Conservation (phyloP, 2,329 filamentous ascomycete genomes). For the Cladosporium halotolerans region DNA sequence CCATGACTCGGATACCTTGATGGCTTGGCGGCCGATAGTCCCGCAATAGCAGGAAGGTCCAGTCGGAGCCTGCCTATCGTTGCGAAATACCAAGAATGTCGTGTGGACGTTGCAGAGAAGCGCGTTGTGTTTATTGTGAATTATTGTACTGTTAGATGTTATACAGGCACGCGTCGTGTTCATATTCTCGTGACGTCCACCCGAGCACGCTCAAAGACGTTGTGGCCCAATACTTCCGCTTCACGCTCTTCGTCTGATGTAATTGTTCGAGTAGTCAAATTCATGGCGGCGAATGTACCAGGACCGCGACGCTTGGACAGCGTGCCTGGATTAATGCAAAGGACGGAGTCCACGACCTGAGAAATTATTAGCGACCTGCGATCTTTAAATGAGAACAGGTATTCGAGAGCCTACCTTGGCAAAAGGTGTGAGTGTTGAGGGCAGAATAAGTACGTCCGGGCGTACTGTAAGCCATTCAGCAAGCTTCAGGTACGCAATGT, state of each 20-base stretch:
- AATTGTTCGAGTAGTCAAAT: slow-evolving; percentile 59
- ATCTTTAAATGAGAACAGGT: neutral
- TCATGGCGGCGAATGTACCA: slow-evolving; percentile 79
- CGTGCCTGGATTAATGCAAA: slow-evolving; percentile 85
- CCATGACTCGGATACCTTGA: too few species aligned
- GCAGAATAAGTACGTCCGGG: slow-evolving; percentile 78
- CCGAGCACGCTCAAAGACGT: slow-evolving; percentile 72
- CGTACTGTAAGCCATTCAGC: slow-evolving; percentile 83
- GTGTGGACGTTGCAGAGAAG: too few species aligned
- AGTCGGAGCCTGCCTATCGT: too few species aligned
- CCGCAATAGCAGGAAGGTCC: too few species aligned
- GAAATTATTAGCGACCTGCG: neutral
- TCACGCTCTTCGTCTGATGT: slow-evolving; percentile 51
- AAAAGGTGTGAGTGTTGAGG: slow-evolving; percentile 78
- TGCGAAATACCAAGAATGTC: too few species aligned
- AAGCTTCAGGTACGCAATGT: slow-evolving; percentile 77
- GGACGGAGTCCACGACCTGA: slow-evolving; percentile 82
- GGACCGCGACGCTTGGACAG: slow-evolving; percentile 77
- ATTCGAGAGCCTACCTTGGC: slow-evolving; percentile 61
- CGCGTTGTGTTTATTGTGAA: too few species aligned
- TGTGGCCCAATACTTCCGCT: slow-evolving; percentile 59
- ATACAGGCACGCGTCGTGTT: neutral
- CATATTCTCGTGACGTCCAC: slow-evolving; percentile 81
- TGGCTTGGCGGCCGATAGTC: too few species aligned
- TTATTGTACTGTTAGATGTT: too few species aligned